Evolutionary conservation across 768 basidiomycete genomes (phyloP).

Genomic region (Russula virescens): DNA sequence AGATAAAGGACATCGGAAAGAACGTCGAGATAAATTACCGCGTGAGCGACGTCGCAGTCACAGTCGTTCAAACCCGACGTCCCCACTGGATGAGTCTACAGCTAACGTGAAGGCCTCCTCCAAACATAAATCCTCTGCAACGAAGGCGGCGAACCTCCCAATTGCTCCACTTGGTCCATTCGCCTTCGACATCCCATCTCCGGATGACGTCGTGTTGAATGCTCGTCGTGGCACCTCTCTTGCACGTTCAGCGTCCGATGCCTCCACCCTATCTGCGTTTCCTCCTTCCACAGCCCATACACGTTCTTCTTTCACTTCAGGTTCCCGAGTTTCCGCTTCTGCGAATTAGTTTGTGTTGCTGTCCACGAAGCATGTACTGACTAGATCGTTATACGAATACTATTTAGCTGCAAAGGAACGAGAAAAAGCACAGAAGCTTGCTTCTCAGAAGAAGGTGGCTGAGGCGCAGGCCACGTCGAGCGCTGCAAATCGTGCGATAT

Average conservation of each 20-base stretch:
- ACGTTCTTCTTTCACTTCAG: slow-evolving; percentile 23
- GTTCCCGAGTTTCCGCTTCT: slow-evolving; percentile 37
- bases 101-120: slow-evolving; percentile 14
- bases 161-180: slow-evolving; percentile 34
- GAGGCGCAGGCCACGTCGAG: slow-evolving; percentile 25
- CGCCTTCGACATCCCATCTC: slow-evolving; percentile 79
- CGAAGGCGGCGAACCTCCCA: slow-evolving; percentile 3
- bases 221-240: slow-evolving; percentile 73
- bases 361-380: slow-evolving; percentile 32
- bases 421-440: slow-evolving; percentile 61
- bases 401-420: slow-evolving; percentile 69
- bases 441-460: slow-evolving; percentile 42
- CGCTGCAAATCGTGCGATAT: slow-evolving; percentile 19
- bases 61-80: slow-evolving; percentile 1
- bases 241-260: slow-evolving; percentile 29
- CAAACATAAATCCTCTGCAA: slow-evolving; percentile 13
- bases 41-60: slow-evolving; percentile 15
- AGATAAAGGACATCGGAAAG: slow-evolving; percentile 24
- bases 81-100: slow-evolving; percentile 7
- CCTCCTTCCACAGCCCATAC: slow-evolving; percentile 27
- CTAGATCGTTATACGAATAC: slow-evolving; percentile 28
- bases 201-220: slow-evolving; percentile 82
- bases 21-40: slow-evolving; percentile 13
- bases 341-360: slow-evolving; percentile 23
- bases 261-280: slow-evolving; percentile 14